Conservation (phyloP, 2,329 filamentous ascomycete genomes). For the Dactylellina leptospora region DNA sequence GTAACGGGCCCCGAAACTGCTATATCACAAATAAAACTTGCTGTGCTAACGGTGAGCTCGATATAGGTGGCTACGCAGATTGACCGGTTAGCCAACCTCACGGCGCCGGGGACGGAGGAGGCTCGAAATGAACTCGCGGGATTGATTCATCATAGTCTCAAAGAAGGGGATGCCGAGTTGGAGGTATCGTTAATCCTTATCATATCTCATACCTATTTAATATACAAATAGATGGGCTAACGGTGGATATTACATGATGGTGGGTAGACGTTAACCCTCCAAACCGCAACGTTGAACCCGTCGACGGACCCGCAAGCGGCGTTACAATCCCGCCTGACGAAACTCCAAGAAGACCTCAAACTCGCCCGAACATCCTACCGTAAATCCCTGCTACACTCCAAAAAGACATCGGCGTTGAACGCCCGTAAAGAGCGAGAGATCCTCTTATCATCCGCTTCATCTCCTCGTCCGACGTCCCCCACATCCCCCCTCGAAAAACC, state of each 20-base stretch:
- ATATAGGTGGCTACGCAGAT: conserved; percentile 63
- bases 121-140: conserved; percentile 55
- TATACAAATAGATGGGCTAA: neutral
- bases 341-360: conserved; percentile 75
- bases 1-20: conserved; percentile 27
- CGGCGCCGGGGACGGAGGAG: conserved; percentile 55
- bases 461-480: neutral
- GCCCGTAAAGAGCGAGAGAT: conserved; percentile 50
- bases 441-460: conserved; percentile 3
- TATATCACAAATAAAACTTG: no score
- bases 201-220: neutral
- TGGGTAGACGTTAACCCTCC: conserved; percentile 63
- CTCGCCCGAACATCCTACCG: conserved; percentile 57
- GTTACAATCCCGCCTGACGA: conserved; percentile 72
- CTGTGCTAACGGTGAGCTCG: conserved; percentile 22
- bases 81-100: conserved; percentile 68
- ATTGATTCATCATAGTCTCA: conserved; percentile 56
- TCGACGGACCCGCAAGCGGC: conserved; percentile 63
- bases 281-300: conserved; percentile 68
- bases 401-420: conserved; percentile 30
- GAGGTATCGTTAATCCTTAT: conserved; percentile 39
- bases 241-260: neutral
- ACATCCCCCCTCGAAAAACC: neutral
- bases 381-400: conserved; percentile 45
- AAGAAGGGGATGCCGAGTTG: conserved; percentile 62